Evolutionary conservation across 352 stramenopile genomes (phyloP), one percentile per base, ranked within the genome.

Genomic region (Pythium rhizo-oryzae): DNA sequence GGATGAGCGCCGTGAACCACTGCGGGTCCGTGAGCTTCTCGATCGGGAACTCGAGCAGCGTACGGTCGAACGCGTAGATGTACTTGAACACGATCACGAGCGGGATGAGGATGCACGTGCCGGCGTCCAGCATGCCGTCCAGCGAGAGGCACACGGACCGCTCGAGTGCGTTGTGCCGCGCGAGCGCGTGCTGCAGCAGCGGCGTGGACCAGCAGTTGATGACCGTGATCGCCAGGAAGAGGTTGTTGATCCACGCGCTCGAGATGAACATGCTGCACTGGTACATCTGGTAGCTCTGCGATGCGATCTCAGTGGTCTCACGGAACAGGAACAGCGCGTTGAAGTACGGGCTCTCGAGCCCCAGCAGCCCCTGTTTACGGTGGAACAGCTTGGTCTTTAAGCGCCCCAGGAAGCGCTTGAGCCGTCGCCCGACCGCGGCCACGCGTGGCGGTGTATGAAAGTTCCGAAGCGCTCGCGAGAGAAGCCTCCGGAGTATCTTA

Each of bases 221-320:
- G 24, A 76, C 58, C 1, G 56, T 71, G 44, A 71, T 69, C 13
- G 30, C 55, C 5, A 76, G 37, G 30, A 67, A 76, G 9, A 76
- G 35, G 9, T 35, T 59, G 51, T 76, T 76, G 69, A 76, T 60
- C 69, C 69, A 76, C 2, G 33, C 21, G 28, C 59, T 54, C 3
- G 69, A 50, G 44, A 76, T 62, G 21, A 72, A 50, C 43, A 30
- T 33, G 25, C 69, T 72, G 43, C 51, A 66, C 41, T 76, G 59
- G 59, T 72, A 72, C 59, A 67, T 57, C 53, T 76, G 69, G 59
- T 72, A 72, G 23, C 51, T 67, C 43, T 76, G 69, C 23, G 64
- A 68, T 0, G 62, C 64, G 43, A 68, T 70, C 51, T 76, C 69
- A 23, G 58, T 8, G 21, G 30, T 37, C 55, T 76, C 69, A 12